Conservation (phyloP, 257 asterid genomes). For the Oldenlandia corymbosa region DNA sequence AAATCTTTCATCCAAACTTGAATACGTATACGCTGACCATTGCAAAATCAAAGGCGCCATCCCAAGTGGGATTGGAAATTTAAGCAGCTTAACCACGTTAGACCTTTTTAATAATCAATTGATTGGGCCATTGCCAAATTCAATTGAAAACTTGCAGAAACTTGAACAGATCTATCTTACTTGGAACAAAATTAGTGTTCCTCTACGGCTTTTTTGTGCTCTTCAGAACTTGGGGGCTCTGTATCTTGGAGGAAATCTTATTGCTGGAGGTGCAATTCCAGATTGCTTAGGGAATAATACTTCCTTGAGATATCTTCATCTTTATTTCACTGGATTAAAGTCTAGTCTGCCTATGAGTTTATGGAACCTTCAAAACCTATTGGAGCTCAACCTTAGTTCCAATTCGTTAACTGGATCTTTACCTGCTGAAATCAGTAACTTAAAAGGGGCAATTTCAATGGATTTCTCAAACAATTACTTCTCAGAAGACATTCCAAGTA, state of each 20-base stretch:
- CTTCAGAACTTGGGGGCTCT: background rate
- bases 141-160: background rate
- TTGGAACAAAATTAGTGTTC: background rate
- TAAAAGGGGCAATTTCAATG: background rate
- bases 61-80: background rate
- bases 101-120: background rate
- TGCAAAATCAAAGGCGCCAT: background rate
- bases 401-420: background rate
- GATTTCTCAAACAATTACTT: conserved; percentile 12
- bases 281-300: conserved; percentile 14
- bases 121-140: background rate
- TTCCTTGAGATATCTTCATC: conserved; percentile 7
- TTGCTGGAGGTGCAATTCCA: conserved; percentile 18
- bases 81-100: too few species aligned
- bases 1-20: background rate
- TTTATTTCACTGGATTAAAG: conserved; percentile 8
- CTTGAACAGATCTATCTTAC: background rate
- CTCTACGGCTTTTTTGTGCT: background rate
- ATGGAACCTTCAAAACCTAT: conserved; percentile 10
- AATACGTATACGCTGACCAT: too few species aligned
- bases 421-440: conserved; percentile 6
- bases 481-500: conserved; percentile 8
- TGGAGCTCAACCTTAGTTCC: background rate
- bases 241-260: background rate
- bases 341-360: conserved; percentile 14